These are phyloP conservation scores for Colletotrichum phormii DNA, from an alignment of 2,329 filamentous ascomycete species.

Conservation along the genomic window DNA sequence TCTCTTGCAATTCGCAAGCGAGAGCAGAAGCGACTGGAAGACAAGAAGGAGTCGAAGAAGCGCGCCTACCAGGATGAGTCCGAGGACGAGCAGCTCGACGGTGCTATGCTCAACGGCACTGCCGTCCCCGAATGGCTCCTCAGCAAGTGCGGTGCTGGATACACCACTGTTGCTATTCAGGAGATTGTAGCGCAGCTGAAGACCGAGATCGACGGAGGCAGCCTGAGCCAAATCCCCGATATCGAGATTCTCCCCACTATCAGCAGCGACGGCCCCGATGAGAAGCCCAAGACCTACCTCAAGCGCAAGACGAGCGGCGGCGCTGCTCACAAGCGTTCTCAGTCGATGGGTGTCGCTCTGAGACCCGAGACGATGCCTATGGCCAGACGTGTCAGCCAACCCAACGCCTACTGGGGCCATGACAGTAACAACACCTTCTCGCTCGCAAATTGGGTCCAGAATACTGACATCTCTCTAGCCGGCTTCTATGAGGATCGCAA, in stretches of 20 bases:
- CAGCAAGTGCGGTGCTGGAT: slow-evolving; percentile 57
- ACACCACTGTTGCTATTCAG: slow-evolving; percentile 59
- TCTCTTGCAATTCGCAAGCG: slow-evolving; percentile 73
- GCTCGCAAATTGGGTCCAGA: slow-evolving; percentile 45
- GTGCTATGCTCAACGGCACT: slow-evolving; percentile 49
- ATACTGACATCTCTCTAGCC: slow-evolving; percentile 37
- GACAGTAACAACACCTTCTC: slow-evolving; percentile 38
- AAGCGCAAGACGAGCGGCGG: slow-evolving; percentile 42
- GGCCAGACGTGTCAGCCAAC: slow-evolving; percentile 44
- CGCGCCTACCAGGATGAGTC: slow-evolving; percentile 40
- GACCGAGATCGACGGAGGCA: slow-evolving; percentile 55
- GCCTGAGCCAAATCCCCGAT: slow-evolving; percentile 63
- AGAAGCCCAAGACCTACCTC: slow-evolving; percentile 41
- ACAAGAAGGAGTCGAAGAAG: slow-evolving; percentile 49
- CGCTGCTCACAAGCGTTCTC: slow-evolving; percentile 47
- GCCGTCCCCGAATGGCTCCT: slow-evolving; percentile 63
- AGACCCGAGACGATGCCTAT: slow-evolving; percentile 40
- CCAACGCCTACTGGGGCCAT: slow-evolving; percentile 37
- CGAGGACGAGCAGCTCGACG: slow-evolving; percentile 47
- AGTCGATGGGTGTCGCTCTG: slow-evolving; percentile 47
- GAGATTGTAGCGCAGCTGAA: slow-evolving; percentile 59
- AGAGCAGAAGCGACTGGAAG: slow-evolving; percentile 68
- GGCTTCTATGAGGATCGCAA: slow-evolving; percentile 40
- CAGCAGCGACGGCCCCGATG: slow-evolving; percentile 48
- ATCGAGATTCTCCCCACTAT: slow-evolving; percentile 71